These are phyloP conservation scores for Salvia rosmarinus DNA, from an alignment of 257 asterid genomes.

Conservation along the genomic window DNA sequence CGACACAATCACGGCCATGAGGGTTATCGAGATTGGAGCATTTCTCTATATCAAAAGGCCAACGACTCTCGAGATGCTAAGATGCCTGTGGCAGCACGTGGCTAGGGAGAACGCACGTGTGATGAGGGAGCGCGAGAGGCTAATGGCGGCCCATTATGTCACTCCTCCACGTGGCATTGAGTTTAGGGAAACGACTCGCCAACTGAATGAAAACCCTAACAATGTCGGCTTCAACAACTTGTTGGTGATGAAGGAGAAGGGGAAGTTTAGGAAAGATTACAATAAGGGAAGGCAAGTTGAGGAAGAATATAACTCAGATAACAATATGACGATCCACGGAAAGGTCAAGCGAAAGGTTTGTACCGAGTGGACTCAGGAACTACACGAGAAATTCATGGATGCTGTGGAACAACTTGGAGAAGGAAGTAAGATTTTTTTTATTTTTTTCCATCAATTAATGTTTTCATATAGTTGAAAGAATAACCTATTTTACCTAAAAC, in stretches of 20 bases:
- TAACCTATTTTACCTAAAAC: no score
- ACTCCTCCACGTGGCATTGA: constrained; percentile 11
- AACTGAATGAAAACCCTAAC: constrained; percentile 2
- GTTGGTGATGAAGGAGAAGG: constrained; percentile 27
- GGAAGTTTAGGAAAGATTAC: constrained; percentile 12
- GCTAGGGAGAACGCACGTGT: constrained; percentile 33
- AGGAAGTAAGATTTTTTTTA: constrained; percentile 49
- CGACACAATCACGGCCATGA: constrained; percentile 33
- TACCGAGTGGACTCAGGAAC: constrained; percentile 50
- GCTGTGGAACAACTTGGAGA: constrained; percentile 48
- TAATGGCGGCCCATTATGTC: neutral
- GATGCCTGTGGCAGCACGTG: constrained; percentile 52
- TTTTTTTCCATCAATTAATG: neutral
- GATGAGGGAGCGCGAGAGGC: constrained; percentile 14
- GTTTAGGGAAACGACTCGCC: neutral
- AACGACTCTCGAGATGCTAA: constrained; percentile 27
- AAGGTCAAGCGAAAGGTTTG: constrained; percentile 40
- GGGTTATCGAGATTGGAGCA: constrained; percentile 45
- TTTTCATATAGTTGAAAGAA: no score
- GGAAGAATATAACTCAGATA: neutral
- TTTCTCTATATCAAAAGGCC: constrained; percentile 44
- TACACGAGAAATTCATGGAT: constrained; percentile 48
- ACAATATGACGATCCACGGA: neutral
- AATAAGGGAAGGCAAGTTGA: neutral
- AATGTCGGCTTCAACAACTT: neutral